phyloP scores from a whole-genome alignment of 2,329 filamentous ascomycete species.

The Zasmidium angulare region DNA sequence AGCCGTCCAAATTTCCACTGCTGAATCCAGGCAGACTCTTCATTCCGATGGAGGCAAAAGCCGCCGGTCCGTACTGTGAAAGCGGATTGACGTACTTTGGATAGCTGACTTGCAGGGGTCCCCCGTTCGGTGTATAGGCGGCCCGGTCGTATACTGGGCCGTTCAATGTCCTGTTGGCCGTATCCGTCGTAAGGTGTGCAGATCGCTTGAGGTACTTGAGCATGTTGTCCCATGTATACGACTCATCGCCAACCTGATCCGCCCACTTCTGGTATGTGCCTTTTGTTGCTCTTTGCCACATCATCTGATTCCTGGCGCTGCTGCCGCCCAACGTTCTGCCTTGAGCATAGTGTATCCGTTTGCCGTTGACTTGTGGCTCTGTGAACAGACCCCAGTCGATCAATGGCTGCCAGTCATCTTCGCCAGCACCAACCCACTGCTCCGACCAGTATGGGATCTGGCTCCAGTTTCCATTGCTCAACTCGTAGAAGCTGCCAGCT shows the following conservation, averaged over 20 bases:
- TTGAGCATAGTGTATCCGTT: conserved; percentile 27
- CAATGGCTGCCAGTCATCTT: conserved; percentile 21
- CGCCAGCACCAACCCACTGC: conserved; percentile 12
- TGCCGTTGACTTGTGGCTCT: conserved; percentile 26
- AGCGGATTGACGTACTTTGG: conserved; percentile 31
- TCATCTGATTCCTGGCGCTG: conserved; percentile 28
- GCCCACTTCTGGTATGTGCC: conserved; percentile 41
- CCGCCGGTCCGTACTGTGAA: conserved; percentile 29
- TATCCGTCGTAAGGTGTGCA: conserved; percentile 18
- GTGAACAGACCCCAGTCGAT: conserved; percentile 35
- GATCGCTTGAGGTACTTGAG: conserved; percentile 52
- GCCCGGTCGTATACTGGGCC: conserved; percentile 9
- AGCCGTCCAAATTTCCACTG: conserved; percentile 25
- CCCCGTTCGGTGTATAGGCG: conserved; percentile 22
- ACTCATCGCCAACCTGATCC: conserved; percentile 58
- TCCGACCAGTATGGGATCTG: conserved; percentile 29
- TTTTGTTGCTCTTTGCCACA: conserved; percentile 30
- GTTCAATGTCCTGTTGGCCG: conserved; percentile 8
- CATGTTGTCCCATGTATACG: conserved; percentile 61
- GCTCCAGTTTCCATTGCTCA: conserved; percentile 31
- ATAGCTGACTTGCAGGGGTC: conserved; percentile 37
- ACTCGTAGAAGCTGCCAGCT: conserved; percentile 34
- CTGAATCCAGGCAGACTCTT: conserved; percentile 30
- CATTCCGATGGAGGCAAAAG: conserved; percentile 30
- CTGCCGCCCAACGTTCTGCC: conserved; percentile 31